Evolutionary conservation across 2,329 filamentous ascomycete genomes (phyloP), one percentile per base, ranked within the genome.

Genomic region (Arthrobotrys conoides): DNA sequence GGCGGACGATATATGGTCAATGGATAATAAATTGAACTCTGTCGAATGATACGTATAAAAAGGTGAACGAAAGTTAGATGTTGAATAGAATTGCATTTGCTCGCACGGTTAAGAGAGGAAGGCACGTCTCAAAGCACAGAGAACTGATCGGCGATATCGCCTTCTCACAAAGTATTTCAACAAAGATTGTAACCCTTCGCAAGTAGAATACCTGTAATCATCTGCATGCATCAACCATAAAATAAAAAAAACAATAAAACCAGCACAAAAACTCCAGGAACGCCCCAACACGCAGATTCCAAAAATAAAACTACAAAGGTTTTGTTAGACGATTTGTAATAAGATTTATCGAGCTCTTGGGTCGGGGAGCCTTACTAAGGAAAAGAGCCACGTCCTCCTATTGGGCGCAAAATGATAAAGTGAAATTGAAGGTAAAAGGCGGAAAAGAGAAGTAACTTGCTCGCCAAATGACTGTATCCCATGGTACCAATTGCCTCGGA

Each of bases 391-490:
- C n/a, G 14, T 30, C 22, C 5, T 51, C 16, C 27, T 3, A 18
- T 5, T 9, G 5, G 14, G n/a, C 16, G n/a, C 38, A 36, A 38
- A n/a, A 36, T 10, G 38, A 38, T 6, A 38, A 2, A 38, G 6
- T 2, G 2, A 38, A 38, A 38, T 38, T 10, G 2, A 36, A n/a
- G 65, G 14, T 8, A 8, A 30, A 22, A 12, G 41, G 33, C 12
- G 30, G 22, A 69, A 48, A 22, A 55, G 9, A 14, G 46, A 36
- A 27, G 61, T n/a, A 20, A 30, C 61, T 20, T 14, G 68, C 57
- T 27, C 12, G 57, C 44, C 20, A 48, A 44, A 36, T 30, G 18
- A 27, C 20, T 27, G n/a, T 3, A 41, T 16, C 3, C 3, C 14
- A 12, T 14, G 12, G n/a, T 4, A 41, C 14, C 38, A 2, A 41